These are phyloP conservation scores for Coemansia asiatica DNA, from an alignment of 192 early-diverging fungal species.

Conservation along the genomic window DNA sequence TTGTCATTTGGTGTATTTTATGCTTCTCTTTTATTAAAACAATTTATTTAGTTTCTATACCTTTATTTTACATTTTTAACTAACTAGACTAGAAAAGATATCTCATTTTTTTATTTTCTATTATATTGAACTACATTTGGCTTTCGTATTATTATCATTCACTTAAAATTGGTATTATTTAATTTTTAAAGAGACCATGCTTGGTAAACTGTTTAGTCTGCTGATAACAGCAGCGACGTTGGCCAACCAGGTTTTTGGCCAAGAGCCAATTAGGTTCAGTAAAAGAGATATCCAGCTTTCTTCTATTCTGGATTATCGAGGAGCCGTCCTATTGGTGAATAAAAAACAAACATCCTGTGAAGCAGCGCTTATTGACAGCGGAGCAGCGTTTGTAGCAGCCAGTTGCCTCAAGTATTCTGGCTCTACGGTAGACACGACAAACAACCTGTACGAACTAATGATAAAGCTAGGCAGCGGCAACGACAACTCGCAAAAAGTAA, in stretches of 20 bases:
- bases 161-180: neutral
- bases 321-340: conserved; percentile 30
- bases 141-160: no score
- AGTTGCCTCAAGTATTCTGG: conserved; percentile 28
- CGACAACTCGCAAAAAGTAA: conserved; percentile 10
- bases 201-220: neutral
- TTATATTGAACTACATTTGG: no score
- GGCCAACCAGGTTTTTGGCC: neutral
- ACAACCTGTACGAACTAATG: conserved; percentile 17
- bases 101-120: no score
- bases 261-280: neutral
- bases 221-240: neutral
- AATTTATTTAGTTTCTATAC: no score
- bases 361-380: conserved; percentile 36
- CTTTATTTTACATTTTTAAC: no score
- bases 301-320: conserved; percentile 14
- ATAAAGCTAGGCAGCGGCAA: conserved; percentile 21
- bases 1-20: no score
- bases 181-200: neutral
- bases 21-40: no score
- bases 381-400: conserved; percentile 37
- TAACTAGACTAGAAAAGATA: no score
- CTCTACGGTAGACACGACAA: conserved; percentile 8
- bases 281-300: conserved; percentile 24
- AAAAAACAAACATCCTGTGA: conserved; percentile 44